These are phyloP conservation scores for Mortierella hygrophila DNA, from an alignment of 192 early-diverging fungal species.

Conservation along the genomic window DNA sequence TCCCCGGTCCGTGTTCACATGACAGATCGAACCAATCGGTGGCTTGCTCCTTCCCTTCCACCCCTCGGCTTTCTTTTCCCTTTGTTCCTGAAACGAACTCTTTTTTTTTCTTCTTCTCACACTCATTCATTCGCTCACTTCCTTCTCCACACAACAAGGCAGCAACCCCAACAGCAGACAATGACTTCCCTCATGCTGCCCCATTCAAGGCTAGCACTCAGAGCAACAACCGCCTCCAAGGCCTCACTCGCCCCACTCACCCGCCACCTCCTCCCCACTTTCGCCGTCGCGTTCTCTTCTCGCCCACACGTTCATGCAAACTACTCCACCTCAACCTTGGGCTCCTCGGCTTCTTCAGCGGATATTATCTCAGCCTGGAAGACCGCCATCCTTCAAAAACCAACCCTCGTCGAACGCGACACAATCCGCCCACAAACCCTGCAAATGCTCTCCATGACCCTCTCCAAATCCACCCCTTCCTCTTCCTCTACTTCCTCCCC, in stretches of 20 bases:
- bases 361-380: conserved; percentile 46
- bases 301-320: background rate
- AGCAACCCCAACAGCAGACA: background rate
- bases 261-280: background rate
- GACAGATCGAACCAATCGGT: conserved; percentile 10
- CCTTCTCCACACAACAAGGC: background rate
- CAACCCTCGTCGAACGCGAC: conserved; percentile 44
- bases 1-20: conserved; percentile 9
- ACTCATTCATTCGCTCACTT: background rate
- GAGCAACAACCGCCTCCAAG: background rate
- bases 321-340: conserved; percentile 4
- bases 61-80: background rate
- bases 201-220: conserved; percentile 12
- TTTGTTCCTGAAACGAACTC: conserved; percentile 1
- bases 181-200: conserved; percentile 15
- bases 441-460: conserved; percentile 45
- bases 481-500: background rate
- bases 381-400: conserved; percentile 28
- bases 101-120: background rate
- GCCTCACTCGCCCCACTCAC: background rate
- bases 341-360: conserved; percentile 10
- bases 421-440: conserved; percentile 39
- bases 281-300: background rate
- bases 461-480: conserved; percentile 28
- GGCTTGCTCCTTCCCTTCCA: background rate